phyloP scores from a whole-genome alignment of 2,329 filamentous ascomycete species.

The Trichothecium roseum region DNA sequence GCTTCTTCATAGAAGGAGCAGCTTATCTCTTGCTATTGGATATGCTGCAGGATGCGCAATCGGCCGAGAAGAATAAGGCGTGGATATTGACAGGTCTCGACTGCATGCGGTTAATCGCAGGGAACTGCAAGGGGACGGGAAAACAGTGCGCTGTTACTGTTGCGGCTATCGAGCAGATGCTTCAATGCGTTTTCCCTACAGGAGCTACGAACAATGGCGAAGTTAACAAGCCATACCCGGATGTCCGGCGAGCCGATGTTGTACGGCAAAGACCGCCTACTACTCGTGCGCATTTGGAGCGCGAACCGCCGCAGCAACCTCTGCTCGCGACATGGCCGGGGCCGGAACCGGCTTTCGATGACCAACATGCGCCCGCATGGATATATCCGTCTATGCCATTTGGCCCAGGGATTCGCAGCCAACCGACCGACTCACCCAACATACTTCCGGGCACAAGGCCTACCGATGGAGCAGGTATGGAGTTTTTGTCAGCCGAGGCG shows the following conservation, averaged over 20 bases:
- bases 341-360: no score
- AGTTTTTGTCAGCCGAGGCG: constrained; percentile 17
- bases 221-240: background rate
- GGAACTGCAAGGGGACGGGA: no score
- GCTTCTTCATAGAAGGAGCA: constrained; percentile 30
- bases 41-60: constrained; percentile 25
- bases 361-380: no score
- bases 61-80: constrained; percentile 25
- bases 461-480: constrained; percentile 4
- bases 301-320: constrained; percentile 6
- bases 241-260: no score
- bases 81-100: constrained; percentile 28
- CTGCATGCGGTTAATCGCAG: constrained; percentile 22
- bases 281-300: no score
- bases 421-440: constrained; percentile 11
- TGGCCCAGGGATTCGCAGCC: constrained; percentile 10
- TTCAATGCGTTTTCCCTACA: constrained; percentile 14
- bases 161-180: constrained; percentile 17
- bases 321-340: no score
- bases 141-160: constrained; percentile 13
- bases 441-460: constrained; percentile 11
- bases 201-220: constrained; percentile 6
- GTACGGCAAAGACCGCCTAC: constrained; percentile 4
- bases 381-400: constrained; percentile 17
- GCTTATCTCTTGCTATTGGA: constrained; percentile 30